These are phyloP conservation scores for Stemphylium vesicarium DNA, from an alignment of 2,329 filamentous ascomycete species.

Conservation along the genomic window DNA sequence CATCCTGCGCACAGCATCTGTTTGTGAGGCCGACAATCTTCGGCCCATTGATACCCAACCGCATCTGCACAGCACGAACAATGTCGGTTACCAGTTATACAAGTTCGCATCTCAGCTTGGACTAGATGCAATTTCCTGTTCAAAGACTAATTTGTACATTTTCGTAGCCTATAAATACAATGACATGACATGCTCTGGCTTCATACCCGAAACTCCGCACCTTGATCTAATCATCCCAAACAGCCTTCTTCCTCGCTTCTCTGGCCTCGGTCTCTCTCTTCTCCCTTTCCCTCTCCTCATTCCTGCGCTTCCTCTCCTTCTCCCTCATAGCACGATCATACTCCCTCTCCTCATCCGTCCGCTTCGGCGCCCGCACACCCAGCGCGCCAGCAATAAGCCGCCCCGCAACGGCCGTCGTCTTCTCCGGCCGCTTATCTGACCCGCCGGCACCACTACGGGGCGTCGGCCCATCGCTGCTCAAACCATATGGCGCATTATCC, in stretches of 20 bases:
- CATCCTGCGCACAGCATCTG: no score
- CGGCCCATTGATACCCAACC: background rate
- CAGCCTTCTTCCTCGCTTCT: conserved; percentile 78
- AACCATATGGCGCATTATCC: conserved; percentile 28
- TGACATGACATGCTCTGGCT: background rate
- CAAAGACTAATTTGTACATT: conserved; percentile 1
- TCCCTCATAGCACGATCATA: conserved; percentile 84
- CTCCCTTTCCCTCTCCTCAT: conserved; percentile 73
- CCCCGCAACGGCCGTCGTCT: conserved; percentile 89
- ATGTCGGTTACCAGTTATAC: no score
- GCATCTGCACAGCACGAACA: no score
- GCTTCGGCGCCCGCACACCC: conserved; percentile 78
- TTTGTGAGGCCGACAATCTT: no score
- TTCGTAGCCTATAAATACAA: conserved; percentile 6
- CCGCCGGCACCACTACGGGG: conserved; percentile 31
- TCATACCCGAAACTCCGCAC: background rate
- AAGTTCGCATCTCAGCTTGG: no score
- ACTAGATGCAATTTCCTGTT: no score
- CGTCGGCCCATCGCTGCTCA: conserved; percentile 16
- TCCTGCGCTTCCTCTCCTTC: conserved; percentile 79
- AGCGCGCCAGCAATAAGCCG: conserved; percentile 89
- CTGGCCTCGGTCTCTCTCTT: conserved; percentile 66
- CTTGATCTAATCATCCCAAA: conserved; percentile 73
- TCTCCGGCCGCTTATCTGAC: conserved; percentile 70
- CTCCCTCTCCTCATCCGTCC: conserved; percentile 85